A percentile compares a stretch with the other conserved stretches of the same genome.
These are phyloP conservation scores for Parathielavia appendiculata DNA, from an alignment of 495 filamentous ascomycete genomes.

Conservation along the genomic window DNA sequence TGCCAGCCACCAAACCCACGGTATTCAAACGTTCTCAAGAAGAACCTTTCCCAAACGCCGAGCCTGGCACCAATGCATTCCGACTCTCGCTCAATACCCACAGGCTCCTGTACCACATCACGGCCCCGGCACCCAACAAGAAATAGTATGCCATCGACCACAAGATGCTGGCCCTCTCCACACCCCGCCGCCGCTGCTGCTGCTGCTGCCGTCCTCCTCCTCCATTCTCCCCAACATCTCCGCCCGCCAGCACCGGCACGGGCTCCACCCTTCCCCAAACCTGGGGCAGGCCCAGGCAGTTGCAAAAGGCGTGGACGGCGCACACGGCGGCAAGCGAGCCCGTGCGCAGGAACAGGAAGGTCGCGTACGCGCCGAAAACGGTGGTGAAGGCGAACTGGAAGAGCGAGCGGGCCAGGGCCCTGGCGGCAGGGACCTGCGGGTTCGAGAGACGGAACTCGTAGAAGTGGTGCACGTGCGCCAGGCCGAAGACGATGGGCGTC, in stretches of 20 bases:
- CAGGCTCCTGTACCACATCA: slow-evolving; percentile 61
- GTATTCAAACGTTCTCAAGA: neutral
- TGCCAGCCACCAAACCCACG: too few species aligned
- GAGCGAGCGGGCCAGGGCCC: slow-evolving; percentile 61
- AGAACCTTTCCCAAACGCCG: slow-evolving; percentile 18
- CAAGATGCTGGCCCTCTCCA: slow-evolving; percentile 24
- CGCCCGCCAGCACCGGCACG: slow-evolving; percentile 4
- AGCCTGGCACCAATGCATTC: slow-evolving; percentile 42
- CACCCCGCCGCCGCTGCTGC: neutral
- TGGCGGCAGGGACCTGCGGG: slow-evolving; percentile 57
- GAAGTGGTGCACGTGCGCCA: slow-evolving; percentile 92
- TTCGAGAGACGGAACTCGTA: slow-evolving; percentile 87
- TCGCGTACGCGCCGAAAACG: slow-evolving; percentile 85
- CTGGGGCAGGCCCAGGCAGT: slow-evolving; percentile 82
- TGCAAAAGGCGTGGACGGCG: slow-evolving; percentile 82
- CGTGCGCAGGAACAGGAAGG: slow-evolving; percentile 84
- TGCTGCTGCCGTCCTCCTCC: neutral
- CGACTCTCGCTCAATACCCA: slow-evolving; percentile 67
- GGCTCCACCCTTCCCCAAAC: slow-evolving; percentile 72
- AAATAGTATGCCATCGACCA: slow-evolving; percentile 79
- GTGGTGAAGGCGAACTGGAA: slow-evolving; percentile 92
- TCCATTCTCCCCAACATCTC: slow-evolving; percentile 8
- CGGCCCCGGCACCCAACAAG: slow-evolving; percentile 64
- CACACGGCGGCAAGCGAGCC: slow-evolving; percentile 71
- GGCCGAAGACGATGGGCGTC: slow-evolving; percentile 85